Evolutionary conservation across 2,329 filamentous ascomycete species (phyloP).

Genomic region (Podosphaera fusca): DNA sequence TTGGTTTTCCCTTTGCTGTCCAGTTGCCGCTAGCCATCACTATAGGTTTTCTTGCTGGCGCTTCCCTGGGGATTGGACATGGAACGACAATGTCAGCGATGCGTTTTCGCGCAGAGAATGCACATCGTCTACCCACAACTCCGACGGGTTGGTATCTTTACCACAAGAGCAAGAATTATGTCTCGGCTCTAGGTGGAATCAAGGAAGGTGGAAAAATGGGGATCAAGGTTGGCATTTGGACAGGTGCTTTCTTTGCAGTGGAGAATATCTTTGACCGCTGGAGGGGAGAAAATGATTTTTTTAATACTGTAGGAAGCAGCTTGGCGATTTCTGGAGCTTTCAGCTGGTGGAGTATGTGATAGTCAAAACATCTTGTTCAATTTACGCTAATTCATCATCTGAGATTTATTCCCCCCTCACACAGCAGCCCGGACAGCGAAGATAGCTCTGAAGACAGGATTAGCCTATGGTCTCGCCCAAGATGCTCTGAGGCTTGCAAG

Average conservation of each 20-base stretch:
- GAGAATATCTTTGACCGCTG: slow-evolving; percentile 70
- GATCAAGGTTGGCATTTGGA: slow-evolving; percentile 45
- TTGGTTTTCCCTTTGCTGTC: slow-evolving; percentile 38
- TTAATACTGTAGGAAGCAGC: slow-evolving; percentile 63
- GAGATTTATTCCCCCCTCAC: slow-evolving; percentile 58
- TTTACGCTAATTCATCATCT: not conserved
- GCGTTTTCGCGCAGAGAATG: slow-evolving; percentile 85
- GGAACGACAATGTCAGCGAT: slow-evolving; percentile 53
- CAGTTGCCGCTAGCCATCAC: slow-evolving; percentile 43
- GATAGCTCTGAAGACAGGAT: slow-evolving; percentile 54
- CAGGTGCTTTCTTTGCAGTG: slow-evolving; percentile 50
- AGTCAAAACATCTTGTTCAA: not conserved
- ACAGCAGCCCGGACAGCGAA: slow-evolving; percentile 58
- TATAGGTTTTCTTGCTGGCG: slow-evolving; percentile 43
- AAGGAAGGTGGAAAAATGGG: slow-evolving; percentile 61
- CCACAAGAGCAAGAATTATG: slow-evolving; percentile 94
- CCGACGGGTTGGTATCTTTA: slow-evolving; percentile 93
- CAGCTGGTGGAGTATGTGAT: slow-evolving; percentile 54
- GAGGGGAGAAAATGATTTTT: slow-evolving; percentile 45
- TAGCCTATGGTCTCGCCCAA: slow-evolving; percentile 61
- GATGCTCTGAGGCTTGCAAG: slow-evolving; percentile 46
- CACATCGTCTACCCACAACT: slow-evolving; percentile 68
- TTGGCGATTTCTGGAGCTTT: slow-evolving; percentile 69
- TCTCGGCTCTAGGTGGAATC: slow-evolving; percentile 53
- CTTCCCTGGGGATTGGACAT: slow-evolving; percentile 45